Percentiles rank a stretch among this genome's conserved stretches.
Evolutionary conservation across 176 grass and related monocot species (phyloP).

Genomic region (Oryza meridionalis): DNA sequence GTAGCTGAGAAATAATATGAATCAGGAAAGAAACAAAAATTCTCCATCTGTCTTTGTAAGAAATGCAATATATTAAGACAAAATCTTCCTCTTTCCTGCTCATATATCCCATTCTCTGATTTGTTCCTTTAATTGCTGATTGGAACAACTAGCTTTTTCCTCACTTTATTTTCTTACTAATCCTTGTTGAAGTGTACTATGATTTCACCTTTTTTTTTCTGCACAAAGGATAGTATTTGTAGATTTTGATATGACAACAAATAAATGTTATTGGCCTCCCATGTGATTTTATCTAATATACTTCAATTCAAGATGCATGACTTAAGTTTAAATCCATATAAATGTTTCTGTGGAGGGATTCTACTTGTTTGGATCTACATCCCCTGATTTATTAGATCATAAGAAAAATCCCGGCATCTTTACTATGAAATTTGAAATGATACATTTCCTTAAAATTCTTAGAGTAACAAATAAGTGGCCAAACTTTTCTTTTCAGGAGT

Average conservation of each 20-base stretch:
- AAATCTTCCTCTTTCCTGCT: background rate
- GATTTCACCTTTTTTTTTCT: background rate
- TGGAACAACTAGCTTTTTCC: background rate
- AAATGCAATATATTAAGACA: background rate
- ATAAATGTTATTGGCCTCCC: background rate
- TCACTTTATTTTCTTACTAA: slow-evolving; percentile 21
- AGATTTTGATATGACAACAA: slow-evolving; percentile 1
- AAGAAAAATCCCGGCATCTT: slow-evolving; percentile 14
- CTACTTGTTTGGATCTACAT: slow-evolving; percentile 9
- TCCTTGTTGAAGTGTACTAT: background rate
- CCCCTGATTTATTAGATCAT: slow-evolving; percentile 32
- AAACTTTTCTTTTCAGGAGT: slow-evolving; percentile 97
- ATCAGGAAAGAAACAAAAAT: background rate
- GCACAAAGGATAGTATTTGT: background rate
- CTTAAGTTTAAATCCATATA: slow-evolving; percentile 18
- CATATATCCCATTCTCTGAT: background rate
- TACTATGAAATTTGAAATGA: slow-evolving; percentile 44
- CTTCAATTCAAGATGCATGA: background rate
- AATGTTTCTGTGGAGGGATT: background rate
- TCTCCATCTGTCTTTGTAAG: background rate
- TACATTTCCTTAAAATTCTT: slow-evolving; percentile 49
- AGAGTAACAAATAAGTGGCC: slow-evolving; percentile 56
- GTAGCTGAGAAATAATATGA: background rate
- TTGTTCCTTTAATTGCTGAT: slow-evolving; percentile 2
- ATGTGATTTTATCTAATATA: slow-evolving; percentile 10